These are phyloP conservation scores for Parsonsia alboflavescens DNA, from an alignment of 257 asterid species.

Conservation along the genomic window DNA sequence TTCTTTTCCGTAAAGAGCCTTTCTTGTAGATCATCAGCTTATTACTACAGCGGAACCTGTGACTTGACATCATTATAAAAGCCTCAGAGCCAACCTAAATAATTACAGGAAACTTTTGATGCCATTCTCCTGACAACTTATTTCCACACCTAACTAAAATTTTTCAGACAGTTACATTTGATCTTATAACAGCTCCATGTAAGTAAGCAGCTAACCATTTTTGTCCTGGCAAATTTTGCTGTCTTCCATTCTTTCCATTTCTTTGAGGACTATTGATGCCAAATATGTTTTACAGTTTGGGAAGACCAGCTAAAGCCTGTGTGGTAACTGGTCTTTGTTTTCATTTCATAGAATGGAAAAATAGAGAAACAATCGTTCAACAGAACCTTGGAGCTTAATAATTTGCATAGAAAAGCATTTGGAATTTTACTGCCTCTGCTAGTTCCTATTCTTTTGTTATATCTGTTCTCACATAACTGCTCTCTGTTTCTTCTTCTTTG, in stretches of 20 bases:
- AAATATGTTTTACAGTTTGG: background rate
- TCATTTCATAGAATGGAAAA: background rate
- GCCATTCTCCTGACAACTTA: background rate
- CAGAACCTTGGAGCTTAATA: background rate
- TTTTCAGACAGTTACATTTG: background rate
- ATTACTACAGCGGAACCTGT: background rate
- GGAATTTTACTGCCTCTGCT: background rate
- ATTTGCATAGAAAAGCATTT: background rate
- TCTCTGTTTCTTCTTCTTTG: constrained; percentile 22
- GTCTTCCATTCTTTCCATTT: background rate
- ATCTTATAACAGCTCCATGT: background rate
- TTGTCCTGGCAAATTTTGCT: background rate
- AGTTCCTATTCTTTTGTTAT: background rate
- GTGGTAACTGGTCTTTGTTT: background rate
- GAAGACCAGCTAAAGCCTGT: background rate
- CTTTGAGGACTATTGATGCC: background rate
- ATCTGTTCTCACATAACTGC: constrained; percentile 22
- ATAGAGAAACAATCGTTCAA: background rate
- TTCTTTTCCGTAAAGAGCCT: background rate
- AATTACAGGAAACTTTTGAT: background rate
- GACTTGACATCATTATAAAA: background rate
- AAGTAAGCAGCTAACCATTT: background rate
- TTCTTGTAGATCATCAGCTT: background rate
- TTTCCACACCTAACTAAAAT: background rate
- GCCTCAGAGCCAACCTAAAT: background rate